phyloP scores from a whole-genome alignment of 306 rosid genomes.

The Quercus robur region DNA sequence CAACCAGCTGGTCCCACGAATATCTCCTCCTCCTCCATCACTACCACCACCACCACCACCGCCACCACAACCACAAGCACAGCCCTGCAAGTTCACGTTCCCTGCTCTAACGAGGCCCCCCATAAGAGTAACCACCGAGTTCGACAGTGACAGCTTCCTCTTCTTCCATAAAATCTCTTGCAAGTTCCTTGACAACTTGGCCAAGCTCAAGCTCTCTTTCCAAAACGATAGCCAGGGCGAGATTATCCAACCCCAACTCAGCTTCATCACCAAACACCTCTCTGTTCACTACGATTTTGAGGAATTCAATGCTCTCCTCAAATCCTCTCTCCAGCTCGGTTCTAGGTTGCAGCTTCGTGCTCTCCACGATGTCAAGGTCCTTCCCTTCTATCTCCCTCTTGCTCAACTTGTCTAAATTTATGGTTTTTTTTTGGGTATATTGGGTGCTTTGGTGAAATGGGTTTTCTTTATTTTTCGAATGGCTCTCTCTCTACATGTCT shows the following conservation, averaged over 20 bases:
- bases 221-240: constrained; percentile 54
- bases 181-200: constrained; percentile 67
- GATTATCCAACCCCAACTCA: constrained; percentile 58
- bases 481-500: too few species aligned
- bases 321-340: constrained; percentile 57
- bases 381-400: too few species aligned
- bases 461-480: too few species aligned
- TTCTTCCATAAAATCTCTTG: constrained; percentile 82
- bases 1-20: constrained; percentile 12
- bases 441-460: not conserved
- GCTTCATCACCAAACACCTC: constrained; percentile 61
- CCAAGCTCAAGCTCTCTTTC: constrained; percentile 76
- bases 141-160: constrained; percentile 73
- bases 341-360: constrained; percentile 58
- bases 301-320: constrained; percentile 60
- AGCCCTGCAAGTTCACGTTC: constrained; percentile 29
- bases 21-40: not conserved
- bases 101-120: constrained; percentile 54
- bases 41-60: constrained; percentile 22
- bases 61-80: constrained; percentile 2
- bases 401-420: not conserved
- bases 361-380: constrained; percentile 75
- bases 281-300: constrained; percentile 63
- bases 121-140: constrained; percentile 69
- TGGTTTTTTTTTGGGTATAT: not conserved